Evolutionary conservation across 768 basidiomycete species (phyloP).

Genomic region (Trametes punicea): DNA sequence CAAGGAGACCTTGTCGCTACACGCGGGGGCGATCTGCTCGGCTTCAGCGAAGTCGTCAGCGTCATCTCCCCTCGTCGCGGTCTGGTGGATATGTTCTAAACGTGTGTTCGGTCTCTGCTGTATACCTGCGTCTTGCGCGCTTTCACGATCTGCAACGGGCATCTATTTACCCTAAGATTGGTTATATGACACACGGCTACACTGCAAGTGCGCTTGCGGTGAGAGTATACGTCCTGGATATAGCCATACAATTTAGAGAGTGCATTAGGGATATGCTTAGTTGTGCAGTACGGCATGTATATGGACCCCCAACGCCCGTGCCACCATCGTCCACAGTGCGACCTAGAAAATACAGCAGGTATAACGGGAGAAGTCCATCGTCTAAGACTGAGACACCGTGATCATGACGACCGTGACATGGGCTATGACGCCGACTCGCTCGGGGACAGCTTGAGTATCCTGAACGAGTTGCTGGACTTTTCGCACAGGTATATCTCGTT

Average conservation of each 20-base stretch:
- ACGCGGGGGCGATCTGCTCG: conserved; percentile 34
- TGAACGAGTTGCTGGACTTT: conserved; percentile 66
- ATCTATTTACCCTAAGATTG: background rate
- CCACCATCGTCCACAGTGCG: conserved; percentile 2
- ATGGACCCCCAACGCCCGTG: background rate
- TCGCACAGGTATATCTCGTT: conserved; percentile 83
- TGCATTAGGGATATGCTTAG: conserved; percentile 6
- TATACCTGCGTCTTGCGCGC: too few relatives aligned
- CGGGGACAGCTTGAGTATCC: conserved; percentile 69
- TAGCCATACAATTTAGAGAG: conserved; percentile 10
- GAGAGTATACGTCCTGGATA: conserved; percentile 4
- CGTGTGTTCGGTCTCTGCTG: too few relatives aligned
- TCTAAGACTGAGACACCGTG: conserved; percentile 3
- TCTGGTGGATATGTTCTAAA: conserved; percentile 21
- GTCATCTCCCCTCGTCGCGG: conserved; percentile 29
- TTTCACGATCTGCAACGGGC: background rate
- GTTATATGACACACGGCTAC: background rate
- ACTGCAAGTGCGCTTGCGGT: background rate
- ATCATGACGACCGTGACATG: background rate
- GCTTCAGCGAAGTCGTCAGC: conserved; percentile 36
- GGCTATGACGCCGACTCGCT: conserved; percentile 20
- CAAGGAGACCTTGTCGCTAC: conserved; percentile 29
- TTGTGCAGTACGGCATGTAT: conserved; percentile 4
- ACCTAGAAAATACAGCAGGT: conserved; percentile 23
- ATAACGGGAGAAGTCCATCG: conserved; percentile 14